Conservation (phyloP, 768 basidiomycete genomes). For the Mycena latifolia region DNA sequence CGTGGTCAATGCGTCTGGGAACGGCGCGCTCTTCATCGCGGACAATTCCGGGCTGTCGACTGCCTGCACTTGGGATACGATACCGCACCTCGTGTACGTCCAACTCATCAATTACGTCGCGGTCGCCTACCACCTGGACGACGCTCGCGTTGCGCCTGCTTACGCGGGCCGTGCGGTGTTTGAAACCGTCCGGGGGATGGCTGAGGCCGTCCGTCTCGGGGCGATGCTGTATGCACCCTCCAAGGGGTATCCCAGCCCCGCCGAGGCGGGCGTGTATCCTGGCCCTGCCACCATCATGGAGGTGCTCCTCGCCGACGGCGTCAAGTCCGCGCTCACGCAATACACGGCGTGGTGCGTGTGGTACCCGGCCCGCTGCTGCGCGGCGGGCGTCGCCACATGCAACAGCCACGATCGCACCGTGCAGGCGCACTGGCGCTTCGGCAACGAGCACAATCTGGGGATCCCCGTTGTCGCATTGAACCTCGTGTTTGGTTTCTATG, state of each 20-base stretch:
- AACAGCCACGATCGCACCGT: background rate
- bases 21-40: conserved; percentile 2
- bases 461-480: too few relatives aligned
- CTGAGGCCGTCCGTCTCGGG: conserved; percentile 16
- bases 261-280: too few relatives aligned
- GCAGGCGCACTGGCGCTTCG: too few relatives aligned
- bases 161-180: conserved; percentile 6
- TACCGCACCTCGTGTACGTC: conserved; percentile 11
- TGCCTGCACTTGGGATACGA: conserved; percentile 9
- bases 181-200: conserved; percentile 6
- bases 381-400: background rate
- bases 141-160: background rate
- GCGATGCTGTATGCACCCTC: background rate
- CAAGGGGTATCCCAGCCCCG: too few relatives aligned
- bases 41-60: background rate
- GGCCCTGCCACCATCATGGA: too few relatives aligned
- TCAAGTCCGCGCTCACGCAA: conserved; percentile 21
- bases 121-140: background rate
- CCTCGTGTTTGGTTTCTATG: too few relatives aligned
- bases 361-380: background rate
- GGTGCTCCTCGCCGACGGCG: conserved; percentile 20
- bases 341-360: background rate
- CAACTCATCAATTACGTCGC: background rate
- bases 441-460: too few relatives aligned
- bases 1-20: conserved; percentile 5